phyloP scores from a whole-genome alignment of 805 yeast genomes.

The Helenozyma baotianmanensis region DNA sequence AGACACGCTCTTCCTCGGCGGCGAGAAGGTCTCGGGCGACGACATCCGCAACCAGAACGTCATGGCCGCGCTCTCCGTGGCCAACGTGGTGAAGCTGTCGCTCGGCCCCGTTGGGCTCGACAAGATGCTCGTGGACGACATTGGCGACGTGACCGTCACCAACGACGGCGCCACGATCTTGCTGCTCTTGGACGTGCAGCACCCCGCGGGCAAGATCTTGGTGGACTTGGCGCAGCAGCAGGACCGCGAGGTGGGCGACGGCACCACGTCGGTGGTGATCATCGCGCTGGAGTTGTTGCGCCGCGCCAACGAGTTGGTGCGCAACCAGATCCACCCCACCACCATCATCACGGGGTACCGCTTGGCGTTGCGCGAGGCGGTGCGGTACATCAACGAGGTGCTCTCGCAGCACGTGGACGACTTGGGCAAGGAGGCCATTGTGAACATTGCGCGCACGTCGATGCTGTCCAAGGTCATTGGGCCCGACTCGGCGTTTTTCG shows the following conservation, averaged over 20 bases:
- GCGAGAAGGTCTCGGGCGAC: constrained; percentile 92
- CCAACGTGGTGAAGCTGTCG: constrained; percentile 84
- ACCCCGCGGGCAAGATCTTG: constrained; percentile 96
- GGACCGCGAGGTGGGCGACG: constrained; percentile 98
- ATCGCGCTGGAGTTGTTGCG: constrained; percentile 89
- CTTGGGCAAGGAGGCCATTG: constrained; percentile 76
- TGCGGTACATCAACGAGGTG: constrained; percentile 79
- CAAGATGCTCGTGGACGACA: constrained; percentile 97
- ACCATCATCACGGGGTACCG: constrained; percentile 96
- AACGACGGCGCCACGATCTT: constrained; percentile 98
- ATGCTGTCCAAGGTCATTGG: constrained; percentile 98
- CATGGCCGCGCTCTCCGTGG: constrained; percentile 83
- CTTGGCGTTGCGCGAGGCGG: constrained; percentile 87
- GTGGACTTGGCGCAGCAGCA: constrained; percentile 98
- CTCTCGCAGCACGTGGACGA: constrained; percentile 74
- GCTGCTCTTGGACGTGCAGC: constrained; percentile 88
- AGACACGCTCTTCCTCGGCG: constrained; percentile 91
- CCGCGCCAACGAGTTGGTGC: constrained; percentile 90
- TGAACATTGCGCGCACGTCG: constrained; percentile 92
- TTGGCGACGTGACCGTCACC: constrained; percentile 97
- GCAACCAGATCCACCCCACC: constrained; percentile 94
- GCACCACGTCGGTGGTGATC: constrained; percentile 95
- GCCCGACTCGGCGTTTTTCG: constrained; percentile 84
- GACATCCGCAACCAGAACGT: constrained; percentile 96
- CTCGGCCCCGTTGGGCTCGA: constrained; percentile 98